Percentiles rank a stretch among this genome's conserved stretches.
These are phyloP conservation scores for Suhomyces kunorum DNA, from an alignment of 1,139 yeast species.

Conservation along the genomic window DNA sequence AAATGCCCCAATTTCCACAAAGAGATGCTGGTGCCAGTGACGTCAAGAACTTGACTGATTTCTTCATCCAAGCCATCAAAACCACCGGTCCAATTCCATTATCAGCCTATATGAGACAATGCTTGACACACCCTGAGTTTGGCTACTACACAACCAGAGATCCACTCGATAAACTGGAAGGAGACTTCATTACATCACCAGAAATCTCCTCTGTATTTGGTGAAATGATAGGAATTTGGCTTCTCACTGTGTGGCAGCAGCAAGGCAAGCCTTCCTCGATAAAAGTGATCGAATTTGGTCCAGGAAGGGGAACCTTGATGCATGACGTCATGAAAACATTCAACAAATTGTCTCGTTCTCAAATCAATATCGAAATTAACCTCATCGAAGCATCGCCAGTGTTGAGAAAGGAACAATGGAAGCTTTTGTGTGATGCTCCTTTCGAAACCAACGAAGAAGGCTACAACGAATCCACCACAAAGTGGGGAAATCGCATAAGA, in stretches of 20 bases:
- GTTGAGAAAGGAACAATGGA: constrained; percentile 58
- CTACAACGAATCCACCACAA: constrained; percentile 43
- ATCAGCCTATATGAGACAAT: constrained; percentile 78
- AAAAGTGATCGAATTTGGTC: constrained; percentile 81
- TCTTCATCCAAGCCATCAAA: constrained; percentile 56
- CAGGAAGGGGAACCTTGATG: constrained; percentile 83
- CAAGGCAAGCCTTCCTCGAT: constrained; percentile 54
- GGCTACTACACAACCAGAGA: constrained; percentile 82
- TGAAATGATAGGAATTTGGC: constrained; percentile 81
- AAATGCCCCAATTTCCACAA: constrained; percentile 40
- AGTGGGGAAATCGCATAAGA: constrained; percentile 54
- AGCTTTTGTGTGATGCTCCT: constrained; percentile 41
- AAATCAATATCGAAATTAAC: constrained; percentile 43
- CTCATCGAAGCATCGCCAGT: constrained; percentile 76
- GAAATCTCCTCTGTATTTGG: constrained; percentile 89
- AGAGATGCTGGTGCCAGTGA: constrained; percentile 17
- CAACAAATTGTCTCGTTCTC: constrained; percentile 38
- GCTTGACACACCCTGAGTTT: constrained; percentile 72
- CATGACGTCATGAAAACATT: constrained; percentile 58
- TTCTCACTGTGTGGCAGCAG: constrained; percentile 57
- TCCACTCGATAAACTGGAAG: constrained; percentile 62
- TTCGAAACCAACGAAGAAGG: constrained; percentile 32
- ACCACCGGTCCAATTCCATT: constrained; percentile 77
- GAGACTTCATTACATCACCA: constrained; percentile 85
- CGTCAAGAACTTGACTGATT: constrained; percentile 37